Conservation (phyloP, 352 stramenopile species). For the Phytophthora boehmeriae region DNA sequence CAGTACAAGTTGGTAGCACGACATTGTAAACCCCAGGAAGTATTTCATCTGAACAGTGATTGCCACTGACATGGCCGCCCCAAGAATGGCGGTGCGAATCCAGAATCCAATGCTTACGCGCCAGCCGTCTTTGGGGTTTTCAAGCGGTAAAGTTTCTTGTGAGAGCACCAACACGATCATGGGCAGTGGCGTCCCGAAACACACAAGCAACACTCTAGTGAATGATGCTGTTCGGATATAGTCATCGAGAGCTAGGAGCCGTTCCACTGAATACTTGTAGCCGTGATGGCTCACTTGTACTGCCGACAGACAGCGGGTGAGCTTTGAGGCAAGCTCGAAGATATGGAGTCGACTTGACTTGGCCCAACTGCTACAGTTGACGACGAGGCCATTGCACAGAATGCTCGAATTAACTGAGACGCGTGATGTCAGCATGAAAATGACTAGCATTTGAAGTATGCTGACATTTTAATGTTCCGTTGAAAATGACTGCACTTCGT, state of each 20-base stretch:
- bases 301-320: slow-evolving; percentile 7
- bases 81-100: slow-evolving; percentile 12
- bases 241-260: slow-evolving; percentile 18
- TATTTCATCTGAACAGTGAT: slow-evolving; percentile 3
- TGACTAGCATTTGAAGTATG: neutral
- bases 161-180: slow-evolving; percentile 17
- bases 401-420: neutral
- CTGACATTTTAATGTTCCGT: neutral
- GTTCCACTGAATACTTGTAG: slow-evolving; percentile 24
- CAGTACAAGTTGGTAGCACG: neutral
- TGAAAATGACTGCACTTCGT: neutral
- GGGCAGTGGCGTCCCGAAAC: slow-evolving; percentile 13
- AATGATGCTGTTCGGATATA: slow-evolving; percentile 8
- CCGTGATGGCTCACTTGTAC: slow-evolving; percentile 23
- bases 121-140: slow-evolving; percentile 17
- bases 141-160: slow-evolving; percentile 26
- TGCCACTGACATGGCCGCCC: slow-evolving; percentile 5
- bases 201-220: slow-evolving; percentile 14
- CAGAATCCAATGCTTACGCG: slow-evolving; percentile 21
- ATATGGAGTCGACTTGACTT: neutral
- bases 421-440: neutral
- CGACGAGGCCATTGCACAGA: neutral
- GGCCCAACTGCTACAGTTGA: neutral
- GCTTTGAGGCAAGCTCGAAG: neutral
- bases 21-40: slow-evolving; percentile 4